Conservation (phyloP, 306 rosid genomes). For the Pterocarpus santalinus region DNA sequence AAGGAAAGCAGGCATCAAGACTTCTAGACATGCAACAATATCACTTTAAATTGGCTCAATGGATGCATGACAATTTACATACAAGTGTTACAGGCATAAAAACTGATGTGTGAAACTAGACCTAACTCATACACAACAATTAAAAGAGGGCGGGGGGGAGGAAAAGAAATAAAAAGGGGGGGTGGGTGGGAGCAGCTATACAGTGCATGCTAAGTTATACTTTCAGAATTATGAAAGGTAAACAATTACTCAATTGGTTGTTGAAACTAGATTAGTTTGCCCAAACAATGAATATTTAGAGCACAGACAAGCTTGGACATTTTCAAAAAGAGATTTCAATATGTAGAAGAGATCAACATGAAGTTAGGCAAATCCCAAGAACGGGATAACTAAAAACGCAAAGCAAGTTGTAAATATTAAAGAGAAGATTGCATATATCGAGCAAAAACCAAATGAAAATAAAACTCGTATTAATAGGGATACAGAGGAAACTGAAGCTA, state of each 20-base stretch:
- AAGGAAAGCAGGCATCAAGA: constrained; percentile 31
- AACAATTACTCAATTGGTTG: constrained; percentile 11
- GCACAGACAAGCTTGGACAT: neutral
- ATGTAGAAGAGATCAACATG: constrained; percentile 2
- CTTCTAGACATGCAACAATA: constrained; percentile 1
- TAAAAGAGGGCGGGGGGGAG: neutral
- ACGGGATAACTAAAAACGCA: constrained; percentile 10
- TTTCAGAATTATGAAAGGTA: neutral
- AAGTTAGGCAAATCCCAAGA: constrained; percentile 13
- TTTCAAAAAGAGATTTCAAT: neutral
- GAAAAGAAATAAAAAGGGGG: too few species aligned
- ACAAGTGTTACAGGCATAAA: neutral
- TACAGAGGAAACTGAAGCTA: constrained; percentile 15
- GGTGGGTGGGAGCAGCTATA: too few species aligned
- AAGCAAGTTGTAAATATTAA: constrained; percentile 27
- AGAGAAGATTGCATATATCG: neutral
- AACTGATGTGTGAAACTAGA: constrained; percentile 17
- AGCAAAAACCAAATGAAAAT: constrained; percentile 22
- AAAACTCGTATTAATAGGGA: neutral
- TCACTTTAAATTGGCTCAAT: neutral
- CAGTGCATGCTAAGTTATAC: neutral
- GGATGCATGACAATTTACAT: constrained; percentile 11
- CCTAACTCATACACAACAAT: constrained; percentile 7
- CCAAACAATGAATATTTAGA: constrained; percentile 10
- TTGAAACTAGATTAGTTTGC: constrained; percentile 35